phyloP scores from a whole-genome alignment of 106 monocot genomes.

The Alisma plantagoaquatica region DNA sequence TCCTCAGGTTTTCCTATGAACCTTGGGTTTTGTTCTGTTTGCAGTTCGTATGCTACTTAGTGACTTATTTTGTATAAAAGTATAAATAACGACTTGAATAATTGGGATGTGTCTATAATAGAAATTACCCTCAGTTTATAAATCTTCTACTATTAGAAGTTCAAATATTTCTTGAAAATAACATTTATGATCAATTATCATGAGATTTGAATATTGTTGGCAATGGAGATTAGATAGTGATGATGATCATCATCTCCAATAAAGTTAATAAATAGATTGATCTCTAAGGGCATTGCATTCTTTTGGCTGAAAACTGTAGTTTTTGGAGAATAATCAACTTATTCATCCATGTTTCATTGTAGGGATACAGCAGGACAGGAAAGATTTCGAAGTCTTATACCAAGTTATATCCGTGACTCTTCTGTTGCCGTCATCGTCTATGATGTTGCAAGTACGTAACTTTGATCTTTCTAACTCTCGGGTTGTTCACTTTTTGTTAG shows the following conservation, averaged over 20 bases:
- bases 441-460: slow-evolving; percentile 54
- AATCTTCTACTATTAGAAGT: no score
- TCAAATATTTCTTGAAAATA: background rate
- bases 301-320: slow-evolving; percentile 1
- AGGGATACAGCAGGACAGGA: slow-evolving; percentile 74
- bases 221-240: background rate
- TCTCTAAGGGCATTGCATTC: background rate
- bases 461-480: background rate
- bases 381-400: slow-evolving; percentile 46
- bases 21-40: background rate
- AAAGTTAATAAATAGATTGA: background rate
- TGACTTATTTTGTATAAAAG: no score
- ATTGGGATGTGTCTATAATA: no score
- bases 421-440: slow-evolving; percentile 65
- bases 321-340: no score
- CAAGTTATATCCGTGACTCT: slow-evolving; percentile 62
- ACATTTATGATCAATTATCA: background rate
- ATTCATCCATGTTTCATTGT: no score
- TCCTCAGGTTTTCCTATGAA: background rate
- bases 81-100: no score
- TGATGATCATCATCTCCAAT: background rate
- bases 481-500: no score
- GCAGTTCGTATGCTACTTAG: no score
- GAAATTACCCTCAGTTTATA: no score
- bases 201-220: background rate